Percentiles rank a stretch among this genome's conserved stretches.
phyloP scores from a whole-genome alignment of 192 early-diverging fungal species.

The Entomortierella beljakovae region DNA sequence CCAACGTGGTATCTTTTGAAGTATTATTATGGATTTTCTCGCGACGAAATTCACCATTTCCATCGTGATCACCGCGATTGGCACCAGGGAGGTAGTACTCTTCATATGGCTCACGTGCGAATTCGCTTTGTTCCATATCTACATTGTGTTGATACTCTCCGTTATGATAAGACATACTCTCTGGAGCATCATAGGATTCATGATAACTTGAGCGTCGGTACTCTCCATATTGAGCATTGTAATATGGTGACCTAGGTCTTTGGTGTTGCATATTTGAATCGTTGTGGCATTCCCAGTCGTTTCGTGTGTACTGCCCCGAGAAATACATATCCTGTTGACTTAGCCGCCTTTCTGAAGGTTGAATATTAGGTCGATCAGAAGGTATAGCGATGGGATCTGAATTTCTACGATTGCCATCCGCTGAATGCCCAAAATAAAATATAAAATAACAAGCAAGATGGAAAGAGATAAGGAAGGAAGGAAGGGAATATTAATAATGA shows the following conservation, averaged over 20 bases:
- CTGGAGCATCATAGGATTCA: constrained; percentile 3
- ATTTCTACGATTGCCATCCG: constrained; percentile 24
- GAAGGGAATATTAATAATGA: background rate
- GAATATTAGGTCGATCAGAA: constrained; percentile 10
- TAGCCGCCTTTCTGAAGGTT: constrained; percentile 20
- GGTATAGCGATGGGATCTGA: constrained; percentile 24
- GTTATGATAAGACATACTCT: constrained; percentile 1
- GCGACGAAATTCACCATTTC: constrained; percentile 1
- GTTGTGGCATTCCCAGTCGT: constrained; percentile 18
- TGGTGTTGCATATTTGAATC: constrained; percentile 13
- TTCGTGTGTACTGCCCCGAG: background rate
- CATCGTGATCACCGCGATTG: constrained; percentile 1
- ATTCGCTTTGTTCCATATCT: background rate
- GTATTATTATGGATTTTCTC: constrained; percentile 1
- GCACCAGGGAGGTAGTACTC: constrained; percentile 5
- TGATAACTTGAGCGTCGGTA: constrained; percentile 6
- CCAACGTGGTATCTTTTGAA: background rate
- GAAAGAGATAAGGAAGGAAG: background rate
- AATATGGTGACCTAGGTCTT: background rate
- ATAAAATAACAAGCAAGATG: background rate
- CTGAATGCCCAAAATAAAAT: background rate
- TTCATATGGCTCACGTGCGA: background rate
- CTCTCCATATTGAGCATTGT: constrained; percentile 2
- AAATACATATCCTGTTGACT: constrained; percentile 39
- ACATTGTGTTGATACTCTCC: background rate